Evolutionary conservation across 2,329 filamentous ascomycete genomes (phyloP).

Genomic region (Trichoderma atrobrunneum): DNA sequence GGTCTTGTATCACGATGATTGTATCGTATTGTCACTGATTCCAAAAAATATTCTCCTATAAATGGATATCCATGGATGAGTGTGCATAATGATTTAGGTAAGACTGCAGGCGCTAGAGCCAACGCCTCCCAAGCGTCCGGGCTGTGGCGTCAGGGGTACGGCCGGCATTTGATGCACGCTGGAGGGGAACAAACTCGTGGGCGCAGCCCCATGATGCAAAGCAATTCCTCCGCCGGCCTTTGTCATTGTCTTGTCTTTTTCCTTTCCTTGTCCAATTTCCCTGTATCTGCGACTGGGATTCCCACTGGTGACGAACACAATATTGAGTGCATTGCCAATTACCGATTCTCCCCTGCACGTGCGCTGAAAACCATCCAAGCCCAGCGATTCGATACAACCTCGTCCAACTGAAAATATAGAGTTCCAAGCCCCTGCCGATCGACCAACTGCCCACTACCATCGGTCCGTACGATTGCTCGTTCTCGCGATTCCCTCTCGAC

Average conservation of each 20-base stretch:
- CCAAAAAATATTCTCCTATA: not conserved
- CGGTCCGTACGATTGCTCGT: not conserved
- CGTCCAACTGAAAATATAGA: not conserved
- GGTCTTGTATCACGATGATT: not conserved
- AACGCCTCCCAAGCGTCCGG: not conserved
- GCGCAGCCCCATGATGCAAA: not conserved
- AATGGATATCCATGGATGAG: not conserved
- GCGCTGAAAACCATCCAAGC: not conserved
- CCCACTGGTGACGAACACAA: not conserved
- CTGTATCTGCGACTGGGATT: not conserved
- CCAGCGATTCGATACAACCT: not conserved
- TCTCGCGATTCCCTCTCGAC: not conserved
- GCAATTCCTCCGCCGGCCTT: not conserved
- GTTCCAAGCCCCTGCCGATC: constrained; percentile 2
- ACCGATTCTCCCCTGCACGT: not conserved
- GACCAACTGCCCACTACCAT: not conserved
- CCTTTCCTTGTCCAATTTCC: not conserved
- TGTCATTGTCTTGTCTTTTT: not conserved
- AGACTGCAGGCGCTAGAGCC: constrained; percentile 1
- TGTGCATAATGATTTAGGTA: not conserved
- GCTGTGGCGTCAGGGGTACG: constrained; percentile 4
- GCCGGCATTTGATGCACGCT: not conserved
- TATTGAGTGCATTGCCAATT: not conserved
- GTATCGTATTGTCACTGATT: not conserved
- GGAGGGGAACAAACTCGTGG: constrained; percentile 3